These are phyloP conservation scores for Lichtheimia ramosa DNA, from an alignment of 371 early-diverging fungal species.

Conservation along the genomic window DNA sequence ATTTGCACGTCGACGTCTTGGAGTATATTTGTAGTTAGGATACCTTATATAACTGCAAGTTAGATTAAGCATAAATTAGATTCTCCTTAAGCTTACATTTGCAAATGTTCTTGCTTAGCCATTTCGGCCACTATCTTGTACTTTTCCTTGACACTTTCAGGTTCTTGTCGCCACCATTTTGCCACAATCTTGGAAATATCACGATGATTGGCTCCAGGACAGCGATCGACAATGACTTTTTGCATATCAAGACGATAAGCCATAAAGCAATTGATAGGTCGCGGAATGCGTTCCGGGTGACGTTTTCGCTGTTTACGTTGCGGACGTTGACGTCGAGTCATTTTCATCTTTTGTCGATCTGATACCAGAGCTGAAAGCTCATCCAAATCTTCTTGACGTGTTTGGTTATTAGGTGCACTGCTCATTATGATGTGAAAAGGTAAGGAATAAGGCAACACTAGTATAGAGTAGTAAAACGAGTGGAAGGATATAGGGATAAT, in stretches of 20 bases:
- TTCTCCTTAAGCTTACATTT: conserved; percentile 1
- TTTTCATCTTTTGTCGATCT: no score
- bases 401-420: no score
- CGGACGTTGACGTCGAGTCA: background rate
- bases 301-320: conserved; percentile 4
- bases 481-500: no score
- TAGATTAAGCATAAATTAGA: background rate
- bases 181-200: conserved; percentile 68
- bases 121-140: conserved; percentile 58
- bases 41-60: conserved; percentile 3
- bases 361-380: no score
- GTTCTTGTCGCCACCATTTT: conserved; percentile 65
- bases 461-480: no score
- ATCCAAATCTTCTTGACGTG: no score
- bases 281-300: conserved; percentile 19
- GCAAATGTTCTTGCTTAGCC: conserved; percentile 52
- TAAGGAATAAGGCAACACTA: background rate
- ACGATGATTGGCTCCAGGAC: conserved; percentile 64
- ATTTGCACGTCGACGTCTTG: conserved; percentile 4
- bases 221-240: conserved; percentile 52
- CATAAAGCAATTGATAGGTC: conserved; percentile 65
- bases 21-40: conserved; percentile 17
- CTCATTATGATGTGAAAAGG: background rate
- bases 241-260: conserved; percentile 68
- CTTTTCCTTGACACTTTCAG: conserved; percentile 52